Base-by-base conservation (phyloP, 1,284 basidiomycete genomes). In the Schizophyllum amplum region DNA sequence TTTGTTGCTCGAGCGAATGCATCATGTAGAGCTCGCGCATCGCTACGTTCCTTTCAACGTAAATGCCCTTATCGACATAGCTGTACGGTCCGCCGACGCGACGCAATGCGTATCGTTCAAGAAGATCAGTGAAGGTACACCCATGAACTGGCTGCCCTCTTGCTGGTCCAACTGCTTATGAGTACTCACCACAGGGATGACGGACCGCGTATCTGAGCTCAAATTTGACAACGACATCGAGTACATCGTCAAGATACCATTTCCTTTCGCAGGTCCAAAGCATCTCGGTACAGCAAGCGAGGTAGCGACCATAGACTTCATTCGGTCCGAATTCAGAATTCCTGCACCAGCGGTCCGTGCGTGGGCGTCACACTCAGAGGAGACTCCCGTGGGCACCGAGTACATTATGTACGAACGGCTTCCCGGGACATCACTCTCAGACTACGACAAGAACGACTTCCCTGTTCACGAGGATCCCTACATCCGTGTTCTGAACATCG, bases 241-340 rank as follows among this genome's bases (percentile, higher is more conserved):
- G 56, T 62, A 66, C 21, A 64, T 75, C 55, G 70, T 51, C 24
- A 49, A 51, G 4, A 52, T 59, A 20, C 60, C 58, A 7, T 59
- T 56, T 54, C 62, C 63, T 11, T 61, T 67, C 21, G 65, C 67
- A 15, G 69, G 65, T 11, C 68, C 70, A 0, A 56, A 63, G 7
- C 66, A 63, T 49, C 62, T 70, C 26, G 61, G 63, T 26, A 71
- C 67, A 1, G 64, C 66, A 2, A 70, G 68, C 58, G 69, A 72
- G 55, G 70, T 72, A 3, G 71, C 71, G 4, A 72, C 69, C 0
- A 67, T 72, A 65, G 65, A 70, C 55, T 72, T 64, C 52, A 61
- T 63, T 11, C 63, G 68, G 25, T 60, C 56, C 24, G 52, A 59
- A 22, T 64, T 71, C 5, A 55, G 57, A 23, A 26, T 67, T n/a